Conservation (phyloP, 1,139 yeast genomes). For the Candida sanyaensis region DNA sequence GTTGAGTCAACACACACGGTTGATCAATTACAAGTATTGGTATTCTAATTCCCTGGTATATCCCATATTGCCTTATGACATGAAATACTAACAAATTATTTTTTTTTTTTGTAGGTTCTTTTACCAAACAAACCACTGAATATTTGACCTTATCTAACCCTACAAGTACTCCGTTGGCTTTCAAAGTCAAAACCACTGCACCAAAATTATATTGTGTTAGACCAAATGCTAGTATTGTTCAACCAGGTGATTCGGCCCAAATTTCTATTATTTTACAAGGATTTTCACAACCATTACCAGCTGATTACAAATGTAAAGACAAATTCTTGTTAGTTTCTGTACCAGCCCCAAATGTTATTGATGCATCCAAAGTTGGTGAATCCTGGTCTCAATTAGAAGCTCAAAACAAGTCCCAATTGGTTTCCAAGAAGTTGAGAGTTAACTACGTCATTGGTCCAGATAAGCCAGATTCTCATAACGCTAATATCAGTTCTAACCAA, state of each 20-base stretch:
- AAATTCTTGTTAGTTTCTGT: conserved; percentile 88
- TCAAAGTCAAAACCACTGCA: conserved; percentile 97
- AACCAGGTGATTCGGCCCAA: conserved; percentile 71
- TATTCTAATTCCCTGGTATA: no score
- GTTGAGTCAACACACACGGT: no score
- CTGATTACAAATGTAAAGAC: conserved; percentile 81
- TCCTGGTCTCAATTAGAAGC: conserved; percentile 74
- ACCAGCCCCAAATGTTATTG: conserved; percentile 66
- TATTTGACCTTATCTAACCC: conserved; percentile 69
- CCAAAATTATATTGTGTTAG: conserved; percentile 95
- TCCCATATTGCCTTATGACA: neutral
- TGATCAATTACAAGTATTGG: no score
- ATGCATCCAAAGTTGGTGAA: conserved; percentile 60
- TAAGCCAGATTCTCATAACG: conserved; percentile 11
- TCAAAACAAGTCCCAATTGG: conserved; percentile 57
- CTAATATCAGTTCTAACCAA: conserved; percentile 9
- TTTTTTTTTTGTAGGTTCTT: conserved; percentile 48
- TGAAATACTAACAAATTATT: conserved; percentile 10
- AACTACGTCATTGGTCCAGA: conserved; percentile 49
- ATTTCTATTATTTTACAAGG: conserved; percentile 89
- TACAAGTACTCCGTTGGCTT: conserved; percentile 66
- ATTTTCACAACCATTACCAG: conserved; percentile 69
- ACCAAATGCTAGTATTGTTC: conserved; percentile 85
- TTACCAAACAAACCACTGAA: conserved; percentile 72
- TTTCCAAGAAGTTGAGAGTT: conserved; percentile 80